A percentile compares a stretch with the other conserved stretches of the same genome.
These are phyloP conservation scores for Decorospora gaudefroyi DNA, from an alignment of 2,329 filamentous ascomycete species.

Conservation along the genomic window DNA sequence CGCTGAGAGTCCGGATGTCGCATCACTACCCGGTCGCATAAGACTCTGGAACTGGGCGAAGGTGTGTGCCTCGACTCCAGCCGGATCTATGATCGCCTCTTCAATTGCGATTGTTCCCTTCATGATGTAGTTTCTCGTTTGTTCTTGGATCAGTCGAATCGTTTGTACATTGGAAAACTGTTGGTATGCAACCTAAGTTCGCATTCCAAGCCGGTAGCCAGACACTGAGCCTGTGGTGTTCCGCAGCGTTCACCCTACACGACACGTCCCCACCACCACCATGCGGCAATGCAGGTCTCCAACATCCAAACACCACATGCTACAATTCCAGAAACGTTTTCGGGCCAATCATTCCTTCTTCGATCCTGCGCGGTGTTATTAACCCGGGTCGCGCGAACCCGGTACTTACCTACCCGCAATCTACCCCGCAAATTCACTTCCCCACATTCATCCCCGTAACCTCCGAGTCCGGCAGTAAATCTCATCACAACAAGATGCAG, in stretches of 20 bases:
- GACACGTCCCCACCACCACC: background rate
- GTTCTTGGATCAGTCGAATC: too few relatives aligned
- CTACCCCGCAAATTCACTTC: conserved; percentile 20
- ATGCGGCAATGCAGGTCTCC: background rate
- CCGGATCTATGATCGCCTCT: conserved; percentile 37
- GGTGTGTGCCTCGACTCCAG: conserved; percentile 31
- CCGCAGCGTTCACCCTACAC: background rate
- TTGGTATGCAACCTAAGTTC: too few relatives aligned
- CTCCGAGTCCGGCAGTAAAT: conserved; percentile 11
- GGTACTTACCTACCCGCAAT: conserved; percentile 6
- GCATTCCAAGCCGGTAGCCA: too few relatives aligned
- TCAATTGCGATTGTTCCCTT: conserved; percentile 38
- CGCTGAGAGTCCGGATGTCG: conserved; percentile 26
- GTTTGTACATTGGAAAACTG: too few relatives aligned
- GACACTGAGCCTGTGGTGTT: background rate
- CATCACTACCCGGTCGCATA: conserved; percentile 30
- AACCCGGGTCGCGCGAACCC: conserved; percentile 8
- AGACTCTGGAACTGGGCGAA: conserved; percentile 37
- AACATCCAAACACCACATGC: background rate
- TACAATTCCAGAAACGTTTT: background rate
- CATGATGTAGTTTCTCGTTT: conserved; percentile 14
- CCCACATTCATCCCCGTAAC: conserved; percentile 15
- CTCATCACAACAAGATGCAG: conserved; percentile 1
- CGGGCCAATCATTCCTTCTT: conserved; percentile 3
- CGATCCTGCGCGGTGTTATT: conserved; percentile 13